Evolutionary conservation across 495 filamentous ascomycete genomes (phyloP).

Genomic region (Trichoderma orchidacearum): DNA sequence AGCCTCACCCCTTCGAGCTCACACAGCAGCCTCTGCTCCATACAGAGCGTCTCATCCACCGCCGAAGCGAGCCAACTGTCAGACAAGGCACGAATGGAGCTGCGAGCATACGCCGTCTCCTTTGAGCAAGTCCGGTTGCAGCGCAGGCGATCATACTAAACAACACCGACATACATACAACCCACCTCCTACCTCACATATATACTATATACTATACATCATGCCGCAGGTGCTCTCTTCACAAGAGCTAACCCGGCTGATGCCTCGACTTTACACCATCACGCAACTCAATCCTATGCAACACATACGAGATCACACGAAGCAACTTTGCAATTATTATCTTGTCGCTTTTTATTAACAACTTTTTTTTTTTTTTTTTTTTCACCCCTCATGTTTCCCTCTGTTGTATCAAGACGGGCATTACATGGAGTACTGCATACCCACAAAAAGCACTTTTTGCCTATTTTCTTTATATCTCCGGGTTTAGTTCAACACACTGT

Average conservation of each 20-base stretch:
- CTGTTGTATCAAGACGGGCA: constrained; percentile 3
- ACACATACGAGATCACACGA: background rate
- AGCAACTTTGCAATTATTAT: background rate
- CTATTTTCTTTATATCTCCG: background rate
- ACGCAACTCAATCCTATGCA: background rate
- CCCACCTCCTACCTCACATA: background rate
- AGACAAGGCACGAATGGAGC: constrained; percentile 62
- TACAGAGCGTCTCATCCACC: constrained; percentile 47
- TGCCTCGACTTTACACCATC: background rate
- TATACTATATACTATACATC: background rate
- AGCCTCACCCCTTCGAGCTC: constrained; percentile 68
- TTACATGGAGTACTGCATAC: background rate
- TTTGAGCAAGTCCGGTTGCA: constrained; percentile 66
- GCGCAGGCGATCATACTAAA: constrained; percentile 33
- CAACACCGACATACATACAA: background rate
- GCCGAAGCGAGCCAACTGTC: constrained; percentile 47
- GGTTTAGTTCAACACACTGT: too few species aligned
- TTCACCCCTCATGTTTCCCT: background rate
- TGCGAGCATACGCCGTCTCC: constrained; percentile 72
- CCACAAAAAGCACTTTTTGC: background rate
- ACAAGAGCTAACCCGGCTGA: background rate
- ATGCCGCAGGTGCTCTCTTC: background rate
- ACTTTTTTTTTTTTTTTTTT: background rate
- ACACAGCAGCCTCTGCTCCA: constrained; percentile 70
- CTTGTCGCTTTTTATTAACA: background rate